Evolutionary conservation across 257 asterid species (phyloP), one percentile per base, ranked within the genome.

Genomic region (Jacaranda mimosifolia): DNA sequence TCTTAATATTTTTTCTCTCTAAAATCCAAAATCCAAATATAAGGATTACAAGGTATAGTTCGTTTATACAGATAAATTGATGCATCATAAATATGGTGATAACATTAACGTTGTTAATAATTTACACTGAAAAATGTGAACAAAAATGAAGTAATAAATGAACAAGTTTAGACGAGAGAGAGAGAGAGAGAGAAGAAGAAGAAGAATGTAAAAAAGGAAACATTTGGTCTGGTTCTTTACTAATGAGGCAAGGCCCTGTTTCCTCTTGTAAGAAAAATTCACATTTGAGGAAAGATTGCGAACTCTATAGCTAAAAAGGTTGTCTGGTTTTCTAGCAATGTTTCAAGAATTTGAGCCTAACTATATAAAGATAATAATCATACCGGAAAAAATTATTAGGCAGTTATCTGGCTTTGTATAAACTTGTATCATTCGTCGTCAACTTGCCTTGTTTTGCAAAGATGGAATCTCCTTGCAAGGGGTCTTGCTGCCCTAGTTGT

Each of bases 401-500:
- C 17, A 18, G 9, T 68, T 3, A 12, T n/a, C 46, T 11, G 2
- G 40, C 40, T 45, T 21, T 12, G 17, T 58, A 39, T 6, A 21
- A 69, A 4, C 2, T 4, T 51, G 32, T 13, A 35, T 73, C 45
- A 70, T 5, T 73, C 64, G 0, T 71, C 36, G 0, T 67, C 59
- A 0, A 42, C 49, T 13, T 17, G 58, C 52, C 67, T 80, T 0
- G 74, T 36, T 51, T 73, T 81, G 38, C 65, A 56, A 4, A 9
- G 0, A 76, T 81, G 89, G 7, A 86, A 81, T 63, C 58, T 74
- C 7, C 10, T 21, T 3, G 79, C 35, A 45, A 87, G 91, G 1
- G 38, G 48, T 26, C 8, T 76, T 4, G 86, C 57, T 11, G 14
- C 45, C 18, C 89, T 15, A 0, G 38, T 76, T 9, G 3, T 58